A percentile compares a stretch with the other conserved stretches of the same genome.
Conservation (phyloP, 306 rosid species). For the Malus orientalis region DNA sequence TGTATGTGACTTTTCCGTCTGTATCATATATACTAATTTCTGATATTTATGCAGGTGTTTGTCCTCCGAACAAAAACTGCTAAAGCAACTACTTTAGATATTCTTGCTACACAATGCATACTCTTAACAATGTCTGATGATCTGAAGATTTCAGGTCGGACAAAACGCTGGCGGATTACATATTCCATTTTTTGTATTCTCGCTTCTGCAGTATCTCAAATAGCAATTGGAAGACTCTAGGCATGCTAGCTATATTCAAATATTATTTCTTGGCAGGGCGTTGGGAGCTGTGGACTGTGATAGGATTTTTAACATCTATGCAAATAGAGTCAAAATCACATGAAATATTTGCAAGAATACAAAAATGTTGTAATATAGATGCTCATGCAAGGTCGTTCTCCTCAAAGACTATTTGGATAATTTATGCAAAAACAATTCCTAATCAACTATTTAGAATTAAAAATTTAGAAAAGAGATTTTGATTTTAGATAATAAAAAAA, state of each 20-base stretch:
- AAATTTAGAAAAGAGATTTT: too few relatives aligned
- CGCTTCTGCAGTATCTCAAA: not conserved
- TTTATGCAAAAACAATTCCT: too few relatives aligned
- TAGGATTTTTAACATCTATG: too few relatives aligned
- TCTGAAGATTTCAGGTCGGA: constrained; percentile 51
- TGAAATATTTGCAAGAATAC: too few relatives aligned
- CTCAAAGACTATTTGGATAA: too few relatives aligned
- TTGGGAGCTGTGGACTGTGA: not conserved
- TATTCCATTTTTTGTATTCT: not conserved
- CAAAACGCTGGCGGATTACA: not conserved
- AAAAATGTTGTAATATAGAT: too few relatives aligned
- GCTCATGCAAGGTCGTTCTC: too few relatives aligned
- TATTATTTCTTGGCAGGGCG: constrained; percentile 1
- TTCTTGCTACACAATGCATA: constrained; percentile 80
- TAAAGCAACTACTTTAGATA: constrained; percentile 65
- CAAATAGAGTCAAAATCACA: too few relatives aligned
- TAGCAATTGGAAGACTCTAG: constrained; percentile 19
- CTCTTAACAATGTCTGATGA: constrained; percentile 84
- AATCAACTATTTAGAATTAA: too few relatives aligned
- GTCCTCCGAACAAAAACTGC: constrained; percentile 66
- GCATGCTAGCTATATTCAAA: constrained; percentile 4
- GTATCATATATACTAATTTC: not conserved
- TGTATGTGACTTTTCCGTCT: too few relatives aligned
- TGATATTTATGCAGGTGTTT: constrained; percentile 47
- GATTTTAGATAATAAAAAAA: too few relatives aligned